Percentiles rank a stretch among this genome's conserved stretches.
Evolutionary conservation across 179 eudicot species (phyloP).

Genomic region (Vitellaria paradoxa): DNA sequence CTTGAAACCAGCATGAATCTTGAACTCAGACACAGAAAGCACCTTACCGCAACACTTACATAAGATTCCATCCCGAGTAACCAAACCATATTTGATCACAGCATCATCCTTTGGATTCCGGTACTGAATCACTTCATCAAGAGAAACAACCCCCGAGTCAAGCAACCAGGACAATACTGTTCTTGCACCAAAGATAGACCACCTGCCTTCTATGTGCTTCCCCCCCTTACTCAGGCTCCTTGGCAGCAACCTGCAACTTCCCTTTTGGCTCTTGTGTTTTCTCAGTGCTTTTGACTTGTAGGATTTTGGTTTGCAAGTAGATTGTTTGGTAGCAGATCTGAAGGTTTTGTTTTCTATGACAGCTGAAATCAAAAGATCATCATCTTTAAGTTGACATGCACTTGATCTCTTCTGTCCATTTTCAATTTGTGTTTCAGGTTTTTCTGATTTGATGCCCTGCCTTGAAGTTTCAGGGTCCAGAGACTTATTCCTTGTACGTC

Average conservation of each 20-base stretch:
- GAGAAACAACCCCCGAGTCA: constrained; percentile 45
- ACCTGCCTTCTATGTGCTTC: constrained; percentile 49
- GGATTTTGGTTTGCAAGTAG: constrained; percentile 24
- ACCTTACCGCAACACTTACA: constrained; percentile 73
- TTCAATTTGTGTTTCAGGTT: constrained; percentile 16
- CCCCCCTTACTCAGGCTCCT: constrained; percentile 64
- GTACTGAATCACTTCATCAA: constrained; percentile 69
- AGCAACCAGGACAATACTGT: constrained; percentile 88
- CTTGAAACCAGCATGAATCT: constrained; percentile 74
- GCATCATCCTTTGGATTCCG: constrained; percentile 60
- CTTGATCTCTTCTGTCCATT: constrained; percentile 37
- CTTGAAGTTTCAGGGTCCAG: constrained; percentile 19
- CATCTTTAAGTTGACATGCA: constrained; percentile 56
- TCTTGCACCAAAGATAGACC: constrained; percentile 52
- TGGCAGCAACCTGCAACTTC: constrained; percentile 80
- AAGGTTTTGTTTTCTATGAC: constrained; percentile 52
- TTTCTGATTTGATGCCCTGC: constrained; percentile 24
- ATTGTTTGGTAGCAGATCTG: constrained; percentile 29
- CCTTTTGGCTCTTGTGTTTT: constrained; percentile 66
- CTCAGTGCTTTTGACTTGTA: constrained; percentile 40
- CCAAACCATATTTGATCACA: constrained; percentile 74
- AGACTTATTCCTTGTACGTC: neutral
- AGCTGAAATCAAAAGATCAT: constrained; percentile 76
- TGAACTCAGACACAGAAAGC: constrained; percentile 69
- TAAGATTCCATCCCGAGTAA: constrained; percentile 65